A percentile compares a stretch with the other conserved stretches of the same genome.
These are phyloP conservation scores for Scutellaria baicalensis DNA, from an alignment of 257 asterid species.

Conservation along the genomic window DNA sequence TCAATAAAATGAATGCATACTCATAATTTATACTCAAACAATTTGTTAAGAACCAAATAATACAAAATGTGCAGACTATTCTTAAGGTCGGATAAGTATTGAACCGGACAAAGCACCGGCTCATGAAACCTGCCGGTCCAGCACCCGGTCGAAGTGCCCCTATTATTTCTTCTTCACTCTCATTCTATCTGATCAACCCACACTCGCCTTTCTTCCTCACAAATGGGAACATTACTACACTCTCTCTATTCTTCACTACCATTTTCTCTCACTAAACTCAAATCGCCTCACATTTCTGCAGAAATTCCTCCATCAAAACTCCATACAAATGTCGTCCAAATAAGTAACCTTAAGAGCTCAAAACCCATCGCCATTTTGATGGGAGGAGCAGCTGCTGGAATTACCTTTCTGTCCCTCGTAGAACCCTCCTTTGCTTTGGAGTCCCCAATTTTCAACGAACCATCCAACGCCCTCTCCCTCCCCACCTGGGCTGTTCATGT, in stretches of 20 bases:
- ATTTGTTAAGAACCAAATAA: no score
- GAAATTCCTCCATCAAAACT: slow-evolving; percentile 11
- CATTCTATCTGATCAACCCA: not conserved
- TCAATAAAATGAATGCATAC: no score
- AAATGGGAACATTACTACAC: slow-evolving; percentile 27
- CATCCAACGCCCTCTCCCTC: slow-evolving; percentile 86
- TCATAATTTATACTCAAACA: no score
- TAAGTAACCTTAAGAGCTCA: slow-evolving; percentile 13
- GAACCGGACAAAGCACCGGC: no score
- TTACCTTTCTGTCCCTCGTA: slow-evolving; percentile 40
- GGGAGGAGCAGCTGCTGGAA: slow-evolving; percentile 67
- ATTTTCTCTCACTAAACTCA: slow-evolving; percentile 16
- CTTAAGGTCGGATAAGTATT: no score
- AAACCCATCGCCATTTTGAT: slow-evolving; percentile 26
- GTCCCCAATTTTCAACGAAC: slow-evolving; percentile 47
- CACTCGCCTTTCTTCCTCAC: not conserved
- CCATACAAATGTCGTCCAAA: slow-evolving; percentile 14
- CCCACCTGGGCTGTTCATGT: slow-evolving; percentile 97
- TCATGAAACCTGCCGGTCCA: no score
- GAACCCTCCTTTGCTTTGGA: slow-evolving; percentile 54
- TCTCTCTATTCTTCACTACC: slow-evolving; percentile 21
- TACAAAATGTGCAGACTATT: no score
- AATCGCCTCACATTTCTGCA: slow-evolving; percentile 7
- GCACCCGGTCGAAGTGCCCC: no score
- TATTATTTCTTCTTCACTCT: not conserved